A percentile compares a stretch with the other conserved stretches of the same genome.
These are phyloP conservation scores for Tephrocybe rancida DNA, from an alignment of 768 basidiomycete genomes.

Conservation along the genomic window DNA sequence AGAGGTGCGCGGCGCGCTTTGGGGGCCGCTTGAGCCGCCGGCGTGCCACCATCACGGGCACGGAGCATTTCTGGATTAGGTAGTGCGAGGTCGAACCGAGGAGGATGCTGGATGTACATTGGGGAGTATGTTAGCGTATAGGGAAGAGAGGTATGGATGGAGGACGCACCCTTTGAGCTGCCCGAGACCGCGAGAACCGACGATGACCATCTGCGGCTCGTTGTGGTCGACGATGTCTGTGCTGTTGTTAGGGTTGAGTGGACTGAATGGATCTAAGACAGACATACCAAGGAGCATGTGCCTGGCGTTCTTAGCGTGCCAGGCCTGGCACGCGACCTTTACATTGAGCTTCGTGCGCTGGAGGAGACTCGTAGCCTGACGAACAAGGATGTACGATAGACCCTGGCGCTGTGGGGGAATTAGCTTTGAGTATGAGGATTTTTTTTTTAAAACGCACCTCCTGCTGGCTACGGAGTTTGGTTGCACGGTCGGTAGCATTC, in stretches of 20 bases:
- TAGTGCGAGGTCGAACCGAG: conserved; percentile 96
- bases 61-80: conserved; percentile 91
- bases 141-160: neutral
- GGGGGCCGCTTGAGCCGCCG: conserved; percentile 89
- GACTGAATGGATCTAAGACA: neutral
- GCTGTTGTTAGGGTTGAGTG: neutral
- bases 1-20: conserved; percentile 76
- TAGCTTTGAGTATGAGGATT: neutral
- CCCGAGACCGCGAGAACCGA: conserved; percentile 89
- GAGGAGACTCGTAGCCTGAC: conserved; percentile 86
- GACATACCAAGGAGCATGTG: conserved; percentile 83
- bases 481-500: conserved; percentile 71
- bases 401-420: conserved; percentile 70
- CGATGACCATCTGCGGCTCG: conserved; percentile 91
- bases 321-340: conserved; percentile 88
- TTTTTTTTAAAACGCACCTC: conserved; percentile 78
- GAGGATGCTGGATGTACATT: conserved; percentile 62
- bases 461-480: conserved; percentile 87
- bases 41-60: conserved; percentile 96
- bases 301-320: conserved; percentile 94
- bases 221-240: conserved; percentile 83
- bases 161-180: conserved; percentile 81
- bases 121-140: neutral
- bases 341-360: conserved; percentile 91
- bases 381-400: conserved; percentile 82